Percentiles rank a stretch among this genome's conserved stretches.
These are phyloP conservation scores for Tricholoma hemisulphureum DNA, from an alignment of 768 basidiomycete genomes.

Conservation along the genomic window DNA sequence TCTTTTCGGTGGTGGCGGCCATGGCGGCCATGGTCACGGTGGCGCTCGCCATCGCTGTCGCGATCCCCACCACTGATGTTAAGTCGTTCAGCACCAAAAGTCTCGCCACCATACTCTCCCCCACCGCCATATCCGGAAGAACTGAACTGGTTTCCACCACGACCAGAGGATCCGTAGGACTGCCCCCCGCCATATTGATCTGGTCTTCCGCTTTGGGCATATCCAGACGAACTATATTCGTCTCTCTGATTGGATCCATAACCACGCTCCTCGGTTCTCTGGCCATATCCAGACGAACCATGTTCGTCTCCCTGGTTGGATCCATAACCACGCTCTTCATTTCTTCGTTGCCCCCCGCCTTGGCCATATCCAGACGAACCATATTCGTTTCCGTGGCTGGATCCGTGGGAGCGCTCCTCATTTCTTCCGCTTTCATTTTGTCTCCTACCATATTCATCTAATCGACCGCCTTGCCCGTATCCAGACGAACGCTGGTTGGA, in stretches of 20 bases:
- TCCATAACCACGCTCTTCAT: constrained; percentile 16
- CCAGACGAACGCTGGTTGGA: constrained; percentile 12
- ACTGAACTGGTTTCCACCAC: constrained; percentile 17
- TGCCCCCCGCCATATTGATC: constrained; percentile 12
- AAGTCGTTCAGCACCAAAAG: constrained; percentile 52
- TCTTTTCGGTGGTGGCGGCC: constrained; percentile 13
- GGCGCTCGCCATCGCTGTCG: constrained; percentile 28
- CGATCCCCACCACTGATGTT: constrained; percentile 31
- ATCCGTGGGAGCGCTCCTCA: constrained; percentile 15
- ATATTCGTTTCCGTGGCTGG: constrained; percentile 18
- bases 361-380: constrained; percentile 15
- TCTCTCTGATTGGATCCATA: constrained; percentile 16
- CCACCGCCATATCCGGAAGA: constrained; percentile 21
- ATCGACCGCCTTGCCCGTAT: constrained; percentile 11
- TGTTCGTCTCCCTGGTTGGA: constrained; percentile 18
- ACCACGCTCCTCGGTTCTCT: constrained; percentile 13
- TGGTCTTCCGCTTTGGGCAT: constrained; percentile 9
- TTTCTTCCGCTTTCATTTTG: constrained; percentile 4
- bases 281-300: constrained; percentile 13
- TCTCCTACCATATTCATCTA: constrained; percentile 4
- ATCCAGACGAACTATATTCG: constrained; percentile 16
- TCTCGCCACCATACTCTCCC: constrained; percentile 32
- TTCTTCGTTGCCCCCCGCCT: constrained; percentile 15
- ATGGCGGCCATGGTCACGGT: constrained; percentile 12
- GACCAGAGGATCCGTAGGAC: constrained; percentile 12